Percentiles rank a stretch among this genome's conserved stretches.
Evolutionary conservation across 2,329 filamentous ascomycete species (phyloP).

Genomic region (Orbilia javanica): DNA sequence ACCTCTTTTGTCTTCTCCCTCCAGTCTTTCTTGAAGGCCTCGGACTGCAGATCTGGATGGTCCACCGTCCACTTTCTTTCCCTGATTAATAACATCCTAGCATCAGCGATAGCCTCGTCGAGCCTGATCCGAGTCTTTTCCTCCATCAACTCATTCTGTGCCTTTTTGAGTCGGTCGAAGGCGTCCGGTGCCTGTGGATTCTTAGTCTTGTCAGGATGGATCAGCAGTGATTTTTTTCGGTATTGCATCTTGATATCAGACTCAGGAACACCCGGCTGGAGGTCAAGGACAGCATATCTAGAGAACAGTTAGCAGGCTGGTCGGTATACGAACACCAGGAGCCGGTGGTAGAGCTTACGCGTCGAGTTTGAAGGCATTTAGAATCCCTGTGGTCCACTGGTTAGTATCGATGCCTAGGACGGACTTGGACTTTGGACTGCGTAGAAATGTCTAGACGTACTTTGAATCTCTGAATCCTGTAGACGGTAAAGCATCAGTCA

Average conservation of each 20-base stretch:
- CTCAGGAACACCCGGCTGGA: slow-evolving; percentile 93
- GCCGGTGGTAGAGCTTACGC: slow-evolving; percentile 67
- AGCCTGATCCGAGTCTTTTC: slow-evolving; percentile 89
- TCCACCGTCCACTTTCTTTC: slow-evolving; percentile 94
- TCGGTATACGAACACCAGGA: slow-evolving; percentile 18
- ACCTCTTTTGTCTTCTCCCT: slow-evolving; percentile 89
- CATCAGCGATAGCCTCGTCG: slow-evolving; percentile 95
- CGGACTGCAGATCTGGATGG: slow-evolving; percentile 85
- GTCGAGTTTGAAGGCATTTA: slow-evolving; percentile 86
- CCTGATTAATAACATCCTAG: slow-evolving; percentile 91
- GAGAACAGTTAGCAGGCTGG: slow-evolving; percentile 41
- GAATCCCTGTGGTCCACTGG: slow-evolving; percentile 70
- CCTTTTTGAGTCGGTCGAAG: slow-evolving; percentile 96
- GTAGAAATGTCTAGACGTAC: slow-evolving; percentile 64
- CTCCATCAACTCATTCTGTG: slow-evolving; percentile 89
- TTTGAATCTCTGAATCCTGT: slow-evolving; percentile 93
- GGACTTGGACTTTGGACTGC: not conserved
- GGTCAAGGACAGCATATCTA: slow-evolving; percentile 92
- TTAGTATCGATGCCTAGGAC: not conserved
- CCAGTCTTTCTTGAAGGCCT: slow-evolving; percentile 87
- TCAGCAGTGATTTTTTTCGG: slow-evolving; percentile 97
- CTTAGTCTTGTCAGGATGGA: slow-evolving; percentile 97
- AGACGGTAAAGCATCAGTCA: slow-evolving; percentile 34
- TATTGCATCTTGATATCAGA: slow-evolving; percentile 95
- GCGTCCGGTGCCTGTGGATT: slow-evolving; percentile 92